phyloP scores from a whole-genome alignment of 345 rosid species.

The Aegle marmelos region DNA sequence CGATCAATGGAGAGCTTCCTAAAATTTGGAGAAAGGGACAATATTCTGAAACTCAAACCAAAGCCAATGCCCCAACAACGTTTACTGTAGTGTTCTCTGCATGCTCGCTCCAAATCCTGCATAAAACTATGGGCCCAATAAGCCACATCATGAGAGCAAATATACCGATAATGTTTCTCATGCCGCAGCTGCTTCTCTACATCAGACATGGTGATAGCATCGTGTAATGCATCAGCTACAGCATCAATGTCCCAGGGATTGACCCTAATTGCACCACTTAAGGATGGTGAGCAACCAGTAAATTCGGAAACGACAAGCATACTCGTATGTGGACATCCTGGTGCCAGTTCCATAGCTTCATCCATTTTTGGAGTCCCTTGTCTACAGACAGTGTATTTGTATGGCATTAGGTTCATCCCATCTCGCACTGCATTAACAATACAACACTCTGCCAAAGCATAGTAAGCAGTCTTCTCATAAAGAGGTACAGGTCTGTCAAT shows the following conservation, averaged over 20 bases:
- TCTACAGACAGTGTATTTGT: slow-evolving; percentile 46
- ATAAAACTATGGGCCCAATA: slow-evolving; percentile 52
- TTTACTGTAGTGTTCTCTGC: slow-evolving; percentile 42
- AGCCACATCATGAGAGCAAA: slow-evolving; percentile 59
- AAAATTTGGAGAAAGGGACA: slow-evolving; percentile 43
- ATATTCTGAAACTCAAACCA: slow-evolving; percentile 40
- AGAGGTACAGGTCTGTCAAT: slow-evolving; percentile 47
- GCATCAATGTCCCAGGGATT: slow-evolving; percentile 50
- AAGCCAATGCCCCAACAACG: slow-evolving; percentile 47
- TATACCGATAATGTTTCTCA: slow-evolving; percentile 50
- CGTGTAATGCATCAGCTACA: slow-evolving; percentile 39
- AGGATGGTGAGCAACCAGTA: slow-evolving; percentile 51
- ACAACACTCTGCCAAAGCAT: slow-evolving; percentile 52
- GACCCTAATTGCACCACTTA: slow-evolving; percentile 51
- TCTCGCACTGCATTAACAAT: slow-evolving; percentile 49
- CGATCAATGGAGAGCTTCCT: slow-evolving; percentile 35
- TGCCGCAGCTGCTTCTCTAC: slow-evolving; percentile 41
- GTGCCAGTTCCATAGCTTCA: slow-evolving; percentile 30
- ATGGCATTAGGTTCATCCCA: slow-evolving; percentile 53
- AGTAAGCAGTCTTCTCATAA: slow-evolving; percentile 48
- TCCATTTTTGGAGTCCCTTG: slow-evolving; percentile 38
- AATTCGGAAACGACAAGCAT: slow-evolving; percentile 49
- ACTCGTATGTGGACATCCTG: slow-evolving; percentile 38
- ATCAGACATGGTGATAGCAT: slow-evolving; percentile 37
- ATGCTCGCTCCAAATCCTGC: slow-evolving; percentile 46